phyloP scores from a whole-genome alignment of 2,329 filamentous ascomycete species.

The Didymellaceae sp. region DNA sequence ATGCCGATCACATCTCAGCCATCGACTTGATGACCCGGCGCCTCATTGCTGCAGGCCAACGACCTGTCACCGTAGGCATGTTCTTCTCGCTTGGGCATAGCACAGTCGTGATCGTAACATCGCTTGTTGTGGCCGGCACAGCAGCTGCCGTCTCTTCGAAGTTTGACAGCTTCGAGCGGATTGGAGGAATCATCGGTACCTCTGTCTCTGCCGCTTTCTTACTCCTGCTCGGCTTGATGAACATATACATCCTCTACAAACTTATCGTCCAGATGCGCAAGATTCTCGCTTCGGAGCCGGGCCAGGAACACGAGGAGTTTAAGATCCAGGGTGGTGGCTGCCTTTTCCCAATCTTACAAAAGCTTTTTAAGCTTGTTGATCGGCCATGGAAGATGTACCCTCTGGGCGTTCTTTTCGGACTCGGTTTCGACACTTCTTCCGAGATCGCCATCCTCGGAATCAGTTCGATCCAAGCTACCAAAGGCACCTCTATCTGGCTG shows the following conservation, averaged over 20 bases:
- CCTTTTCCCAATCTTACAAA: slow-evolving; percentile 73
- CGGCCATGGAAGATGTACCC: slow-evolving; percentile 96
- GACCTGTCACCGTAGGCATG: slow-evolving; percentile 88
- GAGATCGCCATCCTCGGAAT: slow-evolving; percentile 93
- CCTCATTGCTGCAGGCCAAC: slow-evolving; percentile 82
- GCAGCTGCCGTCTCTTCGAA: slow-evolving; percentile 80
- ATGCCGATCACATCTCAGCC: slow-evolving; percentile 91
- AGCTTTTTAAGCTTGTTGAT: slow-evolving; percentile 75
- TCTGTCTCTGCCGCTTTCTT: slow-evolving; percentile 84
- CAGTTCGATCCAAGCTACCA: slow-evolving; percentile 81
- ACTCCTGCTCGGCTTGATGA: slow-evolving; percentile 80
- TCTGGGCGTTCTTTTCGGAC: slow-evolving; percentile 80
- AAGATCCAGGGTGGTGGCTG: slow-evolving; percentile 79
- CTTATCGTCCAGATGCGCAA: slow-evolving; percentile 72
- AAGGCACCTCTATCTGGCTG: slow-evolving; percentile 90
- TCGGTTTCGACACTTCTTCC: slow-evolving; percentile 94
- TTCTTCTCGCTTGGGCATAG: slow-evolving; percentile 95
- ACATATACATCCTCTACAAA: slow-evolving; percentile 83
- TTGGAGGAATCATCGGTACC: slow-evolving; percentile 90
- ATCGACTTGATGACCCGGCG: slow-evolving; percentile 96
- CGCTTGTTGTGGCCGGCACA: slow-evolving; percentile 89
- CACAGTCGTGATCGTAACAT: slow-evolving; percentile 90
- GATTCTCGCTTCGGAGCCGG: slow-evolving; percentile 61
- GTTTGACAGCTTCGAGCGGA: slow-evolving; percentile 78
- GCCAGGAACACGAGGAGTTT: slow-evolving; percentile 61